Base-by-base conservation (phyloP, 805 yeast species). In the Helenozyma rhizophorensis region DNA sequence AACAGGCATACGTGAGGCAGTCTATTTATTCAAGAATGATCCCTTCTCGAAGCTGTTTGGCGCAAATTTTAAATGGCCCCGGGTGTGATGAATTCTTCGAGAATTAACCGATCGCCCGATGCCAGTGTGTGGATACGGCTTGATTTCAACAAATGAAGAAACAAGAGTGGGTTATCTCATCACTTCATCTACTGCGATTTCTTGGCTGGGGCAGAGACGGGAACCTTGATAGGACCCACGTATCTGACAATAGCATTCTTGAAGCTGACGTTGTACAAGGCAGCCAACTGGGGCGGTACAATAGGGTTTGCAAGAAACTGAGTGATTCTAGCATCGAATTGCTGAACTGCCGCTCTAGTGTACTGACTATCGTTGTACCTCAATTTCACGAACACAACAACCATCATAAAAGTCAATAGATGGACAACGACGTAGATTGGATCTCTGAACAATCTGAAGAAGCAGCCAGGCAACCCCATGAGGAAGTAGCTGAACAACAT, bases 301-400 rank as follows among this genome's bases (percentile, higher is more conserved):
- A 38, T 29, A 4, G 47, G 48, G 34, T 38, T 28, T n/a, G 27
- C 19, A 48, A 54, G 16, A 36, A 39, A 22, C 34, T 40, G 37
- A 4, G 62, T 69, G 13, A 70, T 49, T 40, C 56, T 62, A 34
- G 53, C 45, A 37, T 78, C 74, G 44, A 70, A 68, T 32, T 69
- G 70, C 10, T 58, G 57, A 27, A 78, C 54, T 7, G 79, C 55
- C 7, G 58, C 39, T 36, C 53, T 53, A 13, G 68, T 55, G 41
- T 53, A 60, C 38, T 47, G 51, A 36, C 55, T 62, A 9, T 48
- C 41, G 35, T 58, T 60, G 43, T 42, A 62, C 37, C 70, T 54
- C 34, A 63, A 53, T 37, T 61, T 63, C 34, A 60, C 41, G 28
- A 65, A 65, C 6, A 51, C 60, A 19, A 56, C 45, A 9, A 62